Conservation (phyloP, 2,329 filamentous ascomycete genomes). For the Phaeophleospora eucalypticola region DNA sequence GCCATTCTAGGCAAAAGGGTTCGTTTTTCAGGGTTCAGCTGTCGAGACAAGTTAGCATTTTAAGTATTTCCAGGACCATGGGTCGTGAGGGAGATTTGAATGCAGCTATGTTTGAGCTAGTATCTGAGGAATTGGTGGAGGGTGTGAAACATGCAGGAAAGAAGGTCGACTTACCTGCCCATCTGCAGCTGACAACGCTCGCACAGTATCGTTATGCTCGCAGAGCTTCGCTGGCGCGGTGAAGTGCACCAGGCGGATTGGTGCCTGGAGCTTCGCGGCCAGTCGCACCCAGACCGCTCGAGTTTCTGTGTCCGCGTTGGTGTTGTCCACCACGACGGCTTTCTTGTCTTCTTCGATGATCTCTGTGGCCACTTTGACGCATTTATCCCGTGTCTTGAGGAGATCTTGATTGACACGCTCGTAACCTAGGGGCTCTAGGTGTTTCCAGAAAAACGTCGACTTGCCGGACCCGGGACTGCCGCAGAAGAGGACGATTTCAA, state of each 20-base stretch:
- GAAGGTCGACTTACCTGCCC: conserved; percentile 24
- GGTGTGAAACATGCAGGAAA: not conserved
- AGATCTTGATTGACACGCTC: conserved; percentile 85
- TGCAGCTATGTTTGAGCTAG: no score
- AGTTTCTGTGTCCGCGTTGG: conserved; percentile 79
- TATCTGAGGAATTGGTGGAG: no score
- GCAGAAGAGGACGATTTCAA: conserved; percentile 79
- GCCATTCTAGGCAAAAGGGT: conserved; percentile 70
- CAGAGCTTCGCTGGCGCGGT: conserved; percentile 64
- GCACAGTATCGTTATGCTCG: conserved; percentile 83
- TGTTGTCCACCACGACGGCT: conserved; percentile 84
- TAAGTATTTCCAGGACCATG: no score
- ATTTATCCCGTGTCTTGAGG: conserved; percentile 67
- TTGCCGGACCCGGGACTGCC: conserved; percentile 89
- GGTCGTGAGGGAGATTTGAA: no score
- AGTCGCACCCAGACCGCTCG: conserved; percentile 74
- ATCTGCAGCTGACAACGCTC: conserved; percentile 54
- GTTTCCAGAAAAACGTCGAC: conserved; percentile 80
- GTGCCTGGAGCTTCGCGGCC: conserved; percentile 64
- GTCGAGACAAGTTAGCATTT: no score
- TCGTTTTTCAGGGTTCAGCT: conserved; percentile 81
- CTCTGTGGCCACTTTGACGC: conserved; percentile 67
- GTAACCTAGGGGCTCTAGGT: conserved; percentile 74
- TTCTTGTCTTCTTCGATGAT: conserved; percentile 58
- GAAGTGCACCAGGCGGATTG: conserved; percentile 83